These are phyloP conservation scores for Hypomontagnella submonticulosa DNA, from an alignment of 495 filamentous ascomycete genomes.

Conservation along the genomic window DNA sequence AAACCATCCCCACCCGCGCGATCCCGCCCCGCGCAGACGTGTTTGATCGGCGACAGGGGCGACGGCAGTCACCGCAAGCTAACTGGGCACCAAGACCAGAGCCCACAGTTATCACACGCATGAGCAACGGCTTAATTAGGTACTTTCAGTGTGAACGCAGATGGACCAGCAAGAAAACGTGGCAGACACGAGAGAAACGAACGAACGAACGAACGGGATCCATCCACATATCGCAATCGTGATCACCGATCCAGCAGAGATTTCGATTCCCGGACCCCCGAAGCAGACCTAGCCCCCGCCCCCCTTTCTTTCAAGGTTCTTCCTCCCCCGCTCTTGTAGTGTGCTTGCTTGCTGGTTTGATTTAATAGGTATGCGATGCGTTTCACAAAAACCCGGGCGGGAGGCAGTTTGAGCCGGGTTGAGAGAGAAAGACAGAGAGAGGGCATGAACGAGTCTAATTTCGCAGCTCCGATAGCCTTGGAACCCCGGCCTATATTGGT, in stretches of 20 bases:
- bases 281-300: no score
- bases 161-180: slow-evolving; percentile 28
- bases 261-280: no score
- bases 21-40: slow-evolving; percentile 18
- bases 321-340: slow-evolving; percentile 10
- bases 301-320: background rate
- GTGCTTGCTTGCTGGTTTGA: background rate
- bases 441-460: background rate
- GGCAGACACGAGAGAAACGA: slow-evolving; percentile 26
- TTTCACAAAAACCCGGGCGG: slow-evolving; percentile 10
- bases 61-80: background rate
- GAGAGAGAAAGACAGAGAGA: background rate
- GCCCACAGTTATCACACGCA: slow-evolving; percentile 11
- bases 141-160: background rate
- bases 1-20: slow-evolving; percentile 16
- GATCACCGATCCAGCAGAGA: slow-evolving; percentile 8
- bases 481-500: no score
- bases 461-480: background rate
- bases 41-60: slow-evolving; percentile 40
- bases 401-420: slow-evolving; percentile 13
- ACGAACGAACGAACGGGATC: no score
- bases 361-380: background rate
- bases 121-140: slow-evolving; percentile 1
- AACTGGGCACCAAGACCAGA: background rate
- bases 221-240: slow-evolving; percentile 10